Conservation (phyloP, 192 early-diverging fungal genomes). For the Coemansia sp. region DNA sequence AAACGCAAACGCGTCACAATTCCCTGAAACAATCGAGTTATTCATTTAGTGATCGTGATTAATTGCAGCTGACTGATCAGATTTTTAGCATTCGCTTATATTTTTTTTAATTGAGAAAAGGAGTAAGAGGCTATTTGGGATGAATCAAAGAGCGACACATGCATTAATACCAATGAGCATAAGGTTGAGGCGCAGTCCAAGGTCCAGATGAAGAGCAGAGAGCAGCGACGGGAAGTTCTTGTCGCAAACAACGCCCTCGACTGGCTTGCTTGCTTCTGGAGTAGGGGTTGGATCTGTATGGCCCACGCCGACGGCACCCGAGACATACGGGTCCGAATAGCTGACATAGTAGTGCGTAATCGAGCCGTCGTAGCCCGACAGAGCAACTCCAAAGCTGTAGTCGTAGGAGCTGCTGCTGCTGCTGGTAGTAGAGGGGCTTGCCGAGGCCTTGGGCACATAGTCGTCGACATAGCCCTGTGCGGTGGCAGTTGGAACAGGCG, state of each 20-base stretch:
- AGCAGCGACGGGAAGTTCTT: constrained; percentile 34
- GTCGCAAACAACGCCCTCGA: constrained; percentile 22
- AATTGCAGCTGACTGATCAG: not conserved
- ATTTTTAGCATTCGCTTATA: too few relatives aligned
- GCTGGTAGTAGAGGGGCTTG: not conserved
- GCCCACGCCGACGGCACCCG: constrained; percentile 37
- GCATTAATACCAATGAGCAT: constrained; percentile 36
- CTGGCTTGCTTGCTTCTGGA: not conserved
- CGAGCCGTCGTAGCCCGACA: constrained; percentile 38
- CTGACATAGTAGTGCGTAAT: constrained; percentile 50
- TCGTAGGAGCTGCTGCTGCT: constrained; percentile 28
- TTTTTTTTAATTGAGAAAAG: too few relatives aligned
- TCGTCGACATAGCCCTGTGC: not conserved
- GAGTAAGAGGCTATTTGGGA: too few relatives aligned
- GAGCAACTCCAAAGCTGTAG: constrained; percentile 33
- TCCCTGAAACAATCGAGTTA: not conserved
- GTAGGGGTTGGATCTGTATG: constrained; percentile 27
- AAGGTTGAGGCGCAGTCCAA: constrained; percentile 36
- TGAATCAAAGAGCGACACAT: constrained; percentile 33
- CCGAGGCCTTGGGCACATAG: not conserved
- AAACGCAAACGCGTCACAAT: not conserved
- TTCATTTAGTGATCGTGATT: not conserved
- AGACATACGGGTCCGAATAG: constrained; percentile 46
- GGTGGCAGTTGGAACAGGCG: not conserved
- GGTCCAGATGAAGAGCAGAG: constrained; percentile 25